phyloP scores from a whole-genome alignment of 2,329 filamentous ascomycete genomes.

The Magnaporthiopsis poae region DNA sequence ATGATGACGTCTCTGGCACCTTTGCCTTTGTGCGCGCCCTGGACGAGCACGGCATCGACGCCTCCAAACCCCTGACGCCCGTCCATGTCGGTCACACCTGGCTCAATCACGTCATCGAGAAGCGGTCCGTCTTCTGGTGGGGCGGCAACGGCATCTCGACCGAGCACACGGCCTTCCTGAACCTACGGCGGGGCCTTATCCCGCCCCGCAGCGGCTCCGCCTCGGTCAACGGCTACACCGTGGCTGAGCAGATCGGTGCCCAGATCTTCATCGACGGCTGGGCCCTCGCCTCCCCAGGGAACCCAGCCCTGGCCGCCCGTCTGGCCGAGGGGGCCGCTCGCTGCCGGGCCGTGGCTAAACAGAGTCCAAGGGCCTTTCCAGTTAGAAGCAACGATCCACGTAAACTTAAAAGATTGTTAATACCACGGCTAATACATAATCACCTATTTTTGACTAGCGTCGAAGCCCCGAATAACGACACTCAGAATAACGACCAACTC shows the following conservation, averaged over 20 bases:
- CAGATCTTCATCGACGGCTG: conserved; percentile 31
- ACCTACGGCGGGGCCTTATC: conserved; percentile 26
- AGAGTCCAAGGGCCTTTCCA: too few species aligned
- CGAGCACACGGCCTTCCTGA: conserved; percentile 28
- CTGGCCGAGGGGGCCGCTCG: too few species aligned
- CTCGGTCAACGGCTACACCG: conserved; percentile 20
- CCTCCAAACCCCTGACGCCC: conserved; percentile 9
- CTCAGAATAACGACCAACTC: too few species aligned
- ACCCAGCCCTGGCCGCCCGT: conserved; percentile 21
- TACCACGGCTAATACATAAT: too few species aligned
- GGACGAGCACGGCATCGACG: conserved; percentile 20
- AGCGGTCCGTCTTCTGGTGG: conserved; percentile 27
- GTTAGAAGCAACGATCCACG: too few species aligned
- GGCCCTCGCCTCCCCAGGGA: conserved; percentile 23
- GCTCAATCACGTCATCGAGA: conserved; percentile 24
- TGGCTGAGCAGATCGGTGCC: conserved; percentile 28
- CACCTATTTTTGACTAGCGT: too few species aligned
- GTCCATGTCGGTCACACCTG: conserved; percentile 21
- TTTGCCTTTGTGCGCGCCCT: conserved; percentile 27
- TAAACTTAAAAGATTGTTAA: too few species aligned
- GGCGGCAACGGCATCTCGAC: conserved; percentile 28
- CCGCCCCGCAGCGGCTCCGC: conserved; percentile 23
- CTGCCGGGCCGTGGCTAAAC: too few species aligned
- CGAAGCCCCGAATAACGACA: too few species aligned
- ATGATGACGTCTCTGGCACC: conserved; percentile 26